Conservation (phyloP, 768 basidiomycete genomes). For the Melanogaster broomeanus region DNA sequence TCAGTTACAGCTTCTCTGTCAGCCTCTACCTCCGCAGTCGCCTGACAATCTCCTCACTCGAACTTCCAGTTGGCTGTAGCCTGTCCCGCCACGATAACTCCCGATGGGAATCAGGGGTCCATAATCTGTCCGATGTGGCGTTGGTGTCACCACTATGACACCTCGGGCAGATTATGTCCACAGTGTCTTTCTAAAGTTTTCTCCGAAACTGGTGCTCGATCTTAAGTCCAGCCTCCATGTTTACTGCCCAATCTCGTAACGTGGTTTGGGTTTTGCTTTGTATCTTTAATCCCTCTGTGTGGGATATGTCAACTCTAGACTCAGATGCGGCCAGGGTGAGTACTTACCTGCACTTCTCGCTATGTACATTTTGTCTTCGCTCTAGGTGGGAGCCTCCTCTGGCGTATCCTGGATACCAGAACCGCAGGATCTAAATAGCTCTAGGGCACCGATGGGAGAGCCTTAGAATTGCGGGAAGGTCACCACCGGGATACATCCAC, state of each 20-base stretch:
- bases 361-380: not conserved
- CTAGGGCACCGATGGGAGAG: not conserved
- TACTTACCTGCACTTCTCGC: conserved; percentile 3
- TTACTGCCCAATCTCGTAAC: conserved; percentile 62
- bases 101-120: conserved; percentile 51
- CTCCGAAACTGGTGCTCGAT: not conserved
- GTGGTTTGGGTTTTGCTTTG: conserved; percentile 79
- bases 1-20: conserved; percentile 28
- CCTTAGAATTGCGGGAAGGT: conserved; percentile 14
- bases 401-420: conserved; percentile 37
- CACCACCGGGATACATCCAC: conserved; percentile 31
- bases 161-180: too few species aligned
- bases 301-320: conserved; percentile 68
- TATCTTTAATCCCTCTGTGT: conserved; percentile 73
- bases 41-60: conserved; percentile 1
- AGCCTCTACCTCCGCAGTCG: conserved; percentile 6
- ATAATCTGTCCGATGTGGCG: conserved; percentile 72
- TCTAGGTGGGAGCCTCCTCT: conserved; percentile 38
- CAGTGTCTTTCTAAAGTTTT: not conserved
- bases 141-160: too few species aligned
- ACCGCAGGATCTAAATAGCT: conserved; percentile 20
- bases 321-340: conserved; percentile 52
- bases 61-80: conserved; percentile 61
- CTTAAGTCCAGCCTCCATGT: conserved; percentile 49
- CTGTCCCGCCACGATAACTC: conserved; percentile 59